Evolutionary conservation across 441 rosid genomes (phyloP).

Genomic region (Breynia disticha): DNA sequence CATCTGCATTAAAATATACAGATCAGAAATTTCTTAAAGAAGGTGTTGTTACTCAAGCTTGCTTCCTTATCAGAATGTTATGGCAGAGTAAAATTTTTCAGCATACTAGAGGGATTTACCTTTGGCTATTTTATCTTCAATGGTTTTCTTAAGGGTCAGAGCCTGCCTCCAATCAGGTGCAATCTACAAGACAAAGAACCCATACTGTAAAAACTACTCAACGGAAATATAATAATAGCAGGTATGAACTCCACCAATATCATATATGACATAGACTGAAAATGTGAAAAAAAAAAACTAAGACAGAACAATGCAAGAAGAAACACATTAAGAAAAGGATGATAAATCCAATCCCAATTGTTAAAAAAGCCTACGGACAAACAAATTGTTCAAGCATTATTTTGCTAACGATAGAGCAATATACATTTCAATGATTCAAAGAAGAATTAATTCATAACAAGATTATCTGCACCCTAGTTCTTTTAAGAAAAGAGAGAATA

Average conservation of each 20-base stretch:
- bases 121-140: slow-evolving; percentile 69
- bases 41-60: background rate
- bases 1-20: slow-evolving; percentile 50
- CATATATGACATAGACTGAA: background rate
- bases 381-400: no score
- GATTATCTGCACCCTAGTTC: no score
- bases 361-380: no score
- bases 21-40: background rate
- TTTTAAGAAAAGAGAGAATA: no score
- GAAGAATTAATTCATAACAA: no score
- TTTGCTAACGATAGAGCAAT: no score
- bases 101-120: slow-evolving; percentile 28
- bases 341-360: no score
- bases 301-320: no score
- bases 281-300: no score
- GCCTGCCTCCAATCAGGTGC: slow-evolving; percentile 98
- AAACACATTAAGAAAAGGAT: no score
- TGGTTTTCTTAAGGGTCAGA: slow-evolving; percentile 53
- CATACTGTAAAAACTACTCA: background rate
- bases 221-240: background rate
- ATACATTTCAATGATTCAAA: no score
- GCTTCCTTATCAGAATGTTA: background rate
- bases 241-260: background rate
- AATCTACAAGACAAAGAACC: slow-evolving; percentile 32
- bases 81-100: no score